Conservation (phyloP, 352 stramenopile species). For the Aphanomyces invadans region DNA sequence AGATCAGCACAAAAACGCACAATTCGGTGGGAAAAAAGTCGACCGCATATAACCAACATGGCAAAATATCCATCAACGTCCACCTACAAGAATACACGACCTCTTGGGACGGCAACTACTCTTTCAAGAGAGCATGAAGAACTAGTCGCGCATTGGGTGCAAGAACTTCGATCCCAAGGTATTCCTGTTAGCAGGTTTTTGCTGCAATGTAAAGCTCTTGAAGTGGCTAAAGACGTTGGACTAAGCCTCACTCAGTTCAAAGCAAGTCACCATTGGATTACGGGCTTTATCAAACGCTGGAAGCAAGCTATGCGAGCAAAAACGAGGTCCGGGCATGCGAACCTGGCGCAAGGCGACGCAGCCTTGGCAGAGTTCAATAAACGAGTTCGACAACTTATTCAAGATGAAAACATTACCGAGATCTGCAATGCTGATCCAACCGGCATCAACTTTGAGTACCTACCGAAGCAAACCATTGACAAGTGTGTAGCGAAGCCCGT, state of each 20-base stretch:
- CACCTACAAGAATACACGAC: background rate
- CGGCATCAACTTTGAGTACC: constrained; percentile 28
- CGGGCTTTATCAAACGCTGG: background rate
- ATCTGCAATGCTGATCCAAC: constrained; percentile 26
- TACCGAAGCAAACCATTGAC: constrained; percentile 24
- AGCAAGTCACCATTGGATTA: constrained; percentile 1
- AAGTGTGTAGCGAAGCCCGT: constrained; percentile 25
- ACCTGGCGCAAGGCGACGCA: constrained; percentile 6
- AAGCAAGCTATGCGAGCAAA: constrained; percentile 19
- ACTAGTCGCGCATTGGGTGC: background rate
- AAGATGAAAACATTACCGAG: background rate
- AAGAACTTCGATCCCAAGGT: background rate
- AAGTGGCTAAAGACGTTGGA: constrained; percentile 1
- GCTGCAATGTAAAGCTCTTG: background rate
- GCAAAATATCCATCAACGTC: background rate
- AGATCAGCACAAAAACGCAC: background rate
- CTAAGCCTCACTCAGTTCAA: constrained; percentile 6
- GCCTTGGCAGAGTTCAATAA: background rate
- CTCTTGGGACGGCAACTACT: background rate
- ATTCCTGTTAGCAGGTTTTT: background rate
- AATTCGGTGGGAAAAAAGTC: background rate
- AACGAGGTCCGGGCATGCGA: constrained; percentile 23
- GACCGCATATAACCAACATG: background rate
- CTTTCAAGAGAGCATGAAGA: background rate
- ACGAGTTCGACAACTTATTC: background rate